Evolutionary conservation across 345 rosid genomes (phyloP).

Genomic region (Punica granatum): DNA sequence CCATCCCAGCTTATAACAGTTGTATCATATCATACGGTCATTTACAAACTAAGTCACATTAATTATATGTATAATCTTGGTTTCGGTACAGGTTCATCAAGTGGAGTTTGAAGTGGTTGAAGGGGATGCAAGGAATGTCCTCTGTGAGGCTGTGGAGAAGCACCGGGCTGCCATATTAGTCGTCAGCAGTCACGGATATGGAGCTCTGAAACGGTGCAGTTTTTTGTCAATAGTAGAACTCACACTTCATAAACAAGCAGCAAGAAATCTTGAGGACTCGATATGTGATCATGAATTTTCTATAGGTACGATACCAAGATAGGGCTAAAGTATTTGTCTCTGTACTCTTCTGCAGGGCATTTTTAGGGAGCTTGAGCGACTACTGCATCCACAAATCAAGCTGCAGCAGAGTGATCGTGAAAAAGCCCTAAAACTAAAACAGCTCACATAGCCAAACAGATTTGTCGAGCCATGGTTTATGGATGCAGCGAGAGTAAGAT

Average conservation of each 20-base stretch:
- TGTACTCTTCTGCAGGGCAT: too few relatives aligned
- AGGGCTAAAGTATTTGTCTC: neutral
- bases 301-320: neutral
- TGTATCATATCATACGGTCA: too few relatives aligned
- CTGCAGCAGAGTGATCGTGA: slow-evolving; percentile 80
- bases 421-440: slow-evolving; percentile 37
- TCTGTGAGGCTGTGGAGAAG: too few relatives aligned
- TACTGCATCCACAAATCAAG: slow-evolving; percentile 86
- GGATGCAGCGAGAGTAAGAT: too few relatives aligned
- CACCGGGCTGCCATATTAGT: slow-evolving; percentile 64
- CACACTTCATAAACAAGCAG: neutral
- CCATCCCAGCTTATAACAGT: neutral
- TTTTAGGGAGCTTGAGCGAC: slow-evolving; percentile 81
- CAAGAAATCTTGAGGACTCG: neutral
- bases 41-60: neutral
- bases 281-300: neutral
- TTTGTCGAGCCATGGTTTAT: too few relatives aligned
- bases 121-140: slow-evolving; percentile 94
- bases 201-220: slow-evolving; percentile 76
- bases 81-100: slow-evolving; percentile 40
- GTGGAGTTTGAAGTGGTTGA: slow-evolving; percentile 40
- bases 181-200: slow-evolving; percentile 90
- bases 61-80: neutral
- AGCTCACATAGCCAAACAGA: neutral
- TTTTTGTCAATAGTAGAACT: neutral